Evolutionary conservation across 805 yeast genomes (phyloP).

Genomic region (Spathaspora girioi): DNA sequence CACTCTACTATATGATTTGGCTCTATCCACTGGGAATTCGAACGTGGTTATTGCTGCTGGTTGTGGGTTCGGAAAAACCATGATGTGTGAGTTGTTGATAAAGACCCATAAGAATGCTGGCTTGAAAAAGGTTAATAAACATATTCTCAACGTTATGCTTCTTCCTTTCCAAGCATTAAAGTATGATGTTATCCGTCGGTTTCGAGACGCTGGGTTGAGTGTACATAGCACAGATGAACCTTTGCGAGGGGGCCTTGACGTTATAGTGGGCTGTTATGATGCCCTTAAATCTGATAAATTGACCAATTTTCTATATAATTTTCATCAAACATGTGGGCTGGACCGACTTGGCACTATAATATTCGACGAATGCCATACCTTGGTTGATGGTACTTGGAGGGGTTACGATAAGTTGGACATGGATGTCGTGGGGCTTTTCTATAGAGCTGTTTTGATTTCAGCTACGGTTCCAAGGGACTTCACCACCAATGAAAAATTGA

Average conservation of each 20-base stretch:
- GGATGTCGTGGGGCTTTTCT: not conserved
- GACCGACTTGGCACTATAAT: not conserved
- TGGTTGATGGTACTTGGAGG: not conserved
- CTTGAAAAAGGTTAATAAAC: too few relatives aligned
- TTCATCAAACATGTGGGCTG: not conserved
- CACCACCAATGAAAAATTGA: too few relatives aligned
- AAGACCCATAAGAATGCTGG: not conserved
- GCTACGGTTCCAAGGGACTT: not conserved
- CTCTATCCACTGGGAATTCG: too few relatives aligned
- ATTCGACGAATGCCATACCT: too few relatives aligned
- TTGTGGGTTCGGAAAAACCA: too few relatives aligned
- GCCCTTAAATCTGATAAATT: not conserved
- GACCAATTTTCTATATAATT: too few relatives aligned
- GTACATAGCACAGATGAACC: not conserved
- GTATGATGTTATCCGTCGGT: not conserved
- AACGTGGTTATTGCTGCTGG: too few relatives aligned
- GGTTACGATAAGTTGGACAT: too few relatives aligned
- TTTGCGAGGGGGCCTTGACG: not conserved
- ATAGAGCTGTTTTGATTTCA: not conserved
- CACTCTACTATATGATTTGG: too few relatives aligned
- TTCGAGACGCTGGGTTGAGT: not conserved
- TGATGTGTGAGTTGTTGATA: not conserved
- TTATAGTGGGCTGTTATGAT: not conserved
- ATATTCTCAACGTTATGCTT: not conserved
- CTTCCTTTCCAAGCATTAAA: not conserved